Conservation (phyloP, 2,329 filamentous ascomycete genomes). For the Colletotrichum lentis region DNA sequence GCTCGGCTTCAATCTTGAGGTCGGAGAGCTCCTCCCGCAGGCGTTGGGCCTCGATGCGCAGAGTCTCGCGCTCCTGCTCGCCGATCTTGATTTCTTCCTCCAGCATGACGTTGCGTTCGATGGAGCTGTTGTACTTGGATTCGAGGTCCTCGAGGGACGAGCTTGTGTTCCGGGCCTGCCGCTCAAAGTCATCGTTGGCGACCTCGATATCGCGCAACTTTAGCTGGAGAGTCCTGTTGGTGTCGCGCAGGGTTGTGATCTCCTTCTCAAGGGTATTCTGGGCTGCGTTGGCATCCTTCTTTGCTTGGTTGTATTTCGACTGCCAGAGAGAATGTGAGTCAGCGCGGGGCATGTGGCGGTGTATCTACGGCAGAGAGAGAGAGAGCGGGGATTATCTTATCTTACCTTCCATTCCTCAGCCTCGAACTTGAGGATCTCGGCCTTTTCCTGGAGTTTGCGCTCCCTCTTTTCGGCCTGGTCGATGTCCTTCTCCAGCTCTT, state of each 20-base stretch:
- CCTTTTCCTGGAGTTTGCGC: constrained; percentile 83
- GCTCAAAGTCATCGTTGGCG: constrained; percentile 97
- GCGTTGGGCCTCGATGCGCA: constrained; percentile 91
- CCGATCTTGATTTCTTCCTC: constrained; percentile 93
- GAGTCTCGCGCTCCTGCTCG: constrained; percentile 87
- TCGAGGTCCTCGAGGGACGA: constrained; percentile 97
- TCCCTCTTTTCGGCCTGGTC: constrained; percentile 95
- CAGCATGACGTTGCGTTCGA: constrained; percentile 90
- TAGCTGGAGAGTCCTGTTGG: constrained; percentile 81
- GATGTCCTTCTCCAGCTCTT: constrained; percentile 94
- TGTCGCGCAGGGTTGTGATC: constrained; percentile 87
- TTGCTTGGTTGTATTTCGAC: constrained; percentile 96
- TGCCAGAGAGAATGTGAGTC: constrained; percentile 49
- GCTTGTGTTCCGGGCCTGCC: constrained; percentile 92
- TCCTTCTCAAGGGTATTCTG: constrained; percentile 93
- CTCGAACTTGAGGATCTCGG: constrained; percentile 84
- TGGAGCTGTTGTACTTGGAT: constrained; percentile 93
- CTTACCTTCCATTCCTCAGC: constrained; percentile 94
- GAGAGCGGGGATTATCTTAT: no score
- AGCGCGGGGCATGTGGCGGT: constrained; percentile 11
- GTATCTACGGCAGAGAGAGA: neutral
- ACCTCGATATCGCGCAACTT: constrained; percentile 94
- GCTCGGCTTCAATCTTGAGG: constrained; percentile 92
- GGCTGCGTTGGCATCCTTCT: constrained; percentile 82
- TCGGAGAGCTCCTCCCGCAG: constrained; percentile 91